These are phyloP conservation scores for Athelia sp. DNA, from an alignment of 1,284 basidiomycete species.

Conservation along the genomic window DNA sequence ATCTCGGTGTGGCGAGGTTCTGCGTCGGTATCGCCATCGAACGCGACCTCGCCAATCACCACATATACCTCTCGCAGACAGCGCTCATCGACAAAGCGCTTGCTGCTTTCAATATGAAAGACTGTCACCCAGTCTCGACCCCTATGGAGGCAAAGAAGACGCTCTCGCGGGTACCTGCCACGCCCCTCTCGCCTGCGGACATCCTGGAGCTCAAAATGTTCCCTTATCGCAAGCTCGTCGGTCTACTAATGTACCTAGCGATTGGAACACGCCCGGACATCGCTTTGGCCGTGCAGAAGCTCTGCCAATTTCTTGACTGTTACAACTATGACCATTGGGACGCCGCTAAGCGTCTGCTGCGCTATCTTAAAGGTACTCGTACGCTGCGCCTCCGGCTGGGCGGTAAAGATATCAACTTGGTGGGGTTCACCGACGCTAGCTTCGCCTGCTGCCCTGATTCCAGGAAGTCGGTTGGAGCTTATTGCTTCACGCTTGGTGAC, in stretches of 20 bases:
- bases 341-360: slow-evolving; percentile 31
- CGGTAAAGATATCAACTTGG: slow-evolving; percentile 10
- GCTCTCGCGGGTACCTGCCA: slow-evolving; percentile 11
- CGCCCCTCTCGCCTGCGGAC: slow-evolving; percentile 1
- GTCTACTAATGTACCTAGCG: slow-evolving; percentile 35
- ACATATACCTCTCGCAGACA: slow-evolving; percentile 29
- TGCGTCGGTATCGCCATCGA: slow-evolving; percentile 26
- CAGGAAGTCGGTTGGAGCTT: slow-evolving; percentile 30
- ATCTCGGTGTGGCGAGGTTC: slow-evolving; percentile 16
- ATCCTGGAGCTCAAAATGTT: slow-evolving; percentile 7
- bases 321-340: slow-evolving; percentile 29
- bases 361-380: slow-evolving; percentile 37
- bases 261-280: slow-evolving; percentile 36
- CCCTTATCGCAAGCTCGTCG: slow-evolving; percentile 27
- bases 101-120: slow-evolving; percentile 24
- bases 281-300: slow-evolving; percentile 27
- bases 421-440: slow-evolving; percentile 38
- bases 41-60: slow-evolving; percentile 17
- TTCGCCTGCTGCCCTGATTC: slow-evolving; percentile 26
- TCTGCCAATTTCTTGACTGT: slow-evolving; percentile 28
- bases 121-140: slow-evolving; percentile 20
- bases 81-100: slow-evolving; percentile 32
- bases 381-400: slow-evolving; percentile 24
- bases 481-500: slow-evolving; percentile 22
- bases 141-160: slow-evolving; percentile 25